phyloP scores from a whole-genome alignment of 2,329 filamentous ascomycete species.

The Ophiostoma fasciatum region DNA sequence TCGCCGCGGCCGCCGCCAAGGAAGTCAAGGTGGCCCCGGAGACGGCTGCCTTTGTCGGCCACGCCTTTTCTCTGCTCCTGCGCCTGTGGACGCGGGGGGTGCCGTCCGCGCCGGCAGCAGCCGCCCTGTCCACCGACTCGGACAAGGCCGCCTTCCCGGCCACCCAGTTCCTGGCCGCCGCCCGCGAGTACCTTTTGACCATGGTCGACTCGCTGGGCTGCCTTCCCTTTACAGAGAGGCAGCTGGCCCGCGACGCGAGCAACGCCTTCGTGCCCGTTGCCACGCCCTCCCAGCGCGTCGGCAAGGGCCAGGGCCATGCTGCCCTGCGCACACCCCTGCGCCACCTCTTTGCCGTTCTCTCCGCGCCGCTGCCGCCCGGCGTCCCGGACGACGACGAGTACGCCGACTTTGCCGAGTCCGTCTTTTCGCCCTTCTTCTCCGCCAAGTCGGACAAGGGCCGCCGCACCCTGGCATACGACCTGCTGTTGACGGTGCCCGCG shows the following conservation, averaged over 20 bases:
- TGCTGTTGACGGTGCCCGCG: constrained; percentile 33
- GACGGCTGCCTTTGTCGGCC: constrained; percentile 63
- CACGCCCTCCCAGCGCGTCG: constrained; percentile 49
- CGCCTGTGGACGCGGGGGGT: constrained; percentile 53
- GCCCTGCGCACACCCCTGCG: constrained; percentile 45
- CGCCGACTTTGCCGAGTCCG: constrained; percentile 29
- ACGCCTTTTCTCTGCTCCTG: constrained; percentile 53
- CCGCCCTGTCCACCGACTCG: constrained; percentile 20
- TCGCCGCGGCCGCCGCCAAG: constrained; percentile 58
- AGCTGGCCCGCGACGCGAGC: constrained; percentile 32
- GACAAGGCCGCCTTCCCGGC: constrained; percentile 16
- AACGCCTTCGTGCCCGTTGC: constrained; percentile 44
- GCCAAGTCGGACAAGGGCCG: constrained; percentile 29
- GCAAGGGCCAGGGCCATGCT: constrained; percentile 33
- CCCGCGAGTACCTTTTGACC: constrained; percentile 33
- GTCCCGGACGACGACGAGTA: constrained; percentile 31
- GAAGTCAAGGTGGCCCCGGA: constrained; percentile 83
- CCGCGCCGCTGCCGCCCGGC: constrained; percentile 31
- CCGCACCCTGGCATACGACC: constrained; percentile 33
- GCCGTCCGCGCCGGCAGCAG: constrained; percentile 25
- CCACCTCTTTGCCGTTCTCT: constrained; percentile 49
- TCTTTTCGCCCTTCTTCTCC: constrained; percentile 45
- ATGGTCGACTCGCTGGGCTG: constrained; percentile 38
- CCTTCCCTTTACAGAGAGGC: constrained; percentile 49
- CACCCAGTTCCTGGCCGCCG: constrained; percentile 38